Evolutionary conservation across 805 yeast genomes (phyloP), one percentile per base, ranked within the genome.

Genomic region (Candida nitratophila): DNA sequence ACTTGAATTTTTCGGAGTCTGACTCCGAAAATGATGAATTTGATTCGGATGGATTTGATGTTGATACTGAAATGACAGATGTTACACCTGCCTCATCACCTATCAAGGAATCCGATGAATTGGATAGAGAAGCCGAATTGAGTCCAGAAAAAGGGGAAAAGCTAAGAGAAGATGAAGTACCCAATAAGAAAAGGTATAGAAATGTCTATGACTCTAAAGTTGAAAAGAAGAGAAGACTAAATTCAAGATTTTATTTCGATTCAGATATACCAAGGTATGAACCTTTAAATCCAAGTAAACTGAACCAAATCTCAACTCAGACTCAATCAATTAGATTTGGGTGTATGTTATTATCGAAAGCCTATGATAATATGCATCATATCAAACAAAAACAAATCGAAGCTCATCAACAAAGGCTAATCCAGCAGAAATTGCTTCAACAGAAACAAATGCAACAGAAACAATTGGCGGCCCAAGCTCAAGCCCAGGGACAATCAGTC

Each of bases 321-420:
- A 89, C 96, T 1, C 97, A 90, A 63, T 81, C 86, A 1, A 86
- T 91, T 27, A 71, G 97, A 47, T 90, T 90, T 64, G 96, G 96
- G 9, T 79, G 95, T 7, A 89, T 89, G 96, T 65, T 91, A 29
- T 70, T 89, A 36, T 79, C 93, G 4, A 91, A 90, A 61, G 82
- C 96, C 0, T 86, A 86, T 57, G 96, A 89, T 43, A 87, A 53
- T 88, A 89, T 57, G 83, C 90, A 19, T 79, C 86, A 44, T 74
- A 79, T 55, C 80, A 81, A 63, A 73, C 93, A 52, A 80, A 82
- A 64, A 32, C 65, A 89, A 77, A 63, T 81, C 64, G 68, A 59
- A 44, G 59, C 64, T 19, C 66, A 64, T 45, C 69, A 65, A 43
- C 61, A 63, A 50, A 48, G 59, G 15, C n/a, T 56, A 19, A 43